Evolutionary conservation across 768 basidiomycete genomes (phyloP), one percentile per base, ranked within the genome.

Genomic region (Antrodiella citrinella): DNA sequence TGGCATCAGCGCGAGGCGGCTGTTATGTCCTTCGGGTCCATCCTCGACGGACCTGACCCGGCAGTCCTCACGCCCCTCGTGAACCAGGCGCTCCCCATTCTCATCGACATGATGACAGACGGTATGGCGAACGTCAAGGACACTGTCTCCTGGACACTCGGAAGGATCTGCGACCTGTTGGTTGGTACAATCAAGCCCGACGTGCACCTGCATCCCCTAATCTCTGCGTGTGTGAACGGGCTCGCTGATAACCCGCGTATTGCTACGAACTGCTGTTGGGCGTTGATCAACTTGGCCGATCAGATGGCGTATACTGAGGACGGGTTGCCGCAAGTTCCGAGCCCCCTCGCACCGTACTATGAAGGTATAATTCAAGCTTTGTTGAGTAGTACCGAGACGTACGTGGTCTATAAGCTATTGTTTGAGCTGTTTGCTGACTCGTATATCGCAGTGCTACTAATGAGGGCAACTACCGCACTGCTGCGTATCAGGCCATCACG

Each of bases 1-100:
- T 99, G 96, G 96, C 91, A 90, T 62, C 75, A 83, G 49, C 91
- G 96, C 39, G 96, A 99, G 65, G 96, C 96, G 0, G 95, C 94
- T 4, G 84, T 98, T 50, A 99, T 98, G 94, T 84, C 94, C 18
- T 99, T 98, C 60, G 95, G 95, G 41, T 94, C 91, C 0, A 98
- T 99, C 60, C 79, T 98, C 24, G 95, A 97, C 55, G 96, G 96
- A 1, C 96, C 96, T 2, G 92, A 97, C 62, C 87, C 92, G 10
- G 66, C 70, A 26, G 84, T 92, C 22, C 80, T 99, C 46, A 85
- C 82, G 19, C 91, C 93, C 26, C 83, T 99, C 41, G 93, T 96
- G 55, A 80, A 87, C 55, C 93, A 97, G 65, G 96, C 96, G 1
- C 76, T 99, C 11, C 91, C 91, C 4, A 83, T 94, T 38, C 77